Evolutionary conservation across 768 basidiomycete species (phyloP).

Genomic region (Wakefieldia striispora): DNA sequence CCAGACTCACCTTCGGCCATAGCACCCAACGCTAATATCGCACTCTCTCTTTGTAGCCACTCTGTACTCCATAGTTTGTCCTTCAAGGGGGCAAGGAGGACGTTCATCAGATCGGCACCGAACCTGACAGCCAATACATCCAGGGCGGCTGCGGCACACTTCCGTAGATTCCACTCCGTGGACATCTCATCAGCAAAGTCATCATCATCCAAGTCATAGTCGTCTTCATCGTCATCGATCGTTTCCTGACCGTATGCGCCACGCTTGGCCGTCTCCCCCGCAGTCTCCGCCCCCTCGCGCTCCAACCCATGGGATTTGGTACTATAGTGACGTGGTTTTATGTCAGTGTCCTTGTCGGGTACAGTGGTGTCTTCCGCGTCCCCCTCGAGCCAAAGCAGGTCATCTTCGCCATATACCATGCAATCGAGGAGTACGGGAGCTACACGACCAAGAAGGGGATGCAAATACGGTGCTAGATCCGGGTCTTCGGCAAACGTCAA

Average conservation of each 20-base stretch:
- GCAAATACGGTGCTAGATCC: conserved; percentile 78
- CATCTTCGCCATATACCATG: conserved; percentile 96
- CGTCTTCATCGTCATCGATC: conserved; percentile 82
- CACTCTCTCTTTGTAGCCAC: conserved; percentile 94
- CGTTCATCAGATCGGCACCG: conserved; percentile 82
- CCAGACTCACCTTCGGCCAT: conserved; percentile 87
- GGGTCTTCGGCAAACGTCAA: conserved; percentile 96
- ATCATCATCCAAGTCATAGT: conserved; percentile 84
- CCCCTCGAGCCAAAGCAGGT: conserved; percentile 90
- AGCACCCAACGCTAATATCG: conserved; percentile 92
- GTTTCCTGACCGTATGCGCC: conserved; percentile 82
- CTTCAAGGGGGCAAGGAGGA: conserved; percentile 86
- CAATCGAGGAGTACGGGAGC: conserved; percentile 94
- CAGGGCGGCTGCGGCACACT: conserved; percentile 96
- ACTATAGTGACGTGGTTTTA: conserved; percentile 93
- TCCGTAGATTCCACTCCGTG: conserved; percentile 98
- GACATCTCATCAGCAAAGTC: conserved; percentile 92
- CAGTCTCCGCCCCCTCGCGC: conserved; percentile 50
- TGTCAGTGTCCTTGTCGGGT: conserved; percentile 92
- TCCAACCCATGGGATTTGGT: conserved; percentile 83
- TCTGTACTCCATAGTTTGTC: conserved; percentile 90
- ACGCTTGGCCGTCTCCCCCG: conserved; percentile 36
- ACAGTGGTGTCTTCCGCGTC: conserved; percentile 87
- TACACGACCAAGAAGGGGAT: conserved; percentile 85
- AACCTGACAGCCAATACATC: conserved; percentile 96